These are phyloP conservation scores for Rubia yunnanensis DNA, from an alignment of 257 asterid species.

Conservation along the genomic window DNA sequence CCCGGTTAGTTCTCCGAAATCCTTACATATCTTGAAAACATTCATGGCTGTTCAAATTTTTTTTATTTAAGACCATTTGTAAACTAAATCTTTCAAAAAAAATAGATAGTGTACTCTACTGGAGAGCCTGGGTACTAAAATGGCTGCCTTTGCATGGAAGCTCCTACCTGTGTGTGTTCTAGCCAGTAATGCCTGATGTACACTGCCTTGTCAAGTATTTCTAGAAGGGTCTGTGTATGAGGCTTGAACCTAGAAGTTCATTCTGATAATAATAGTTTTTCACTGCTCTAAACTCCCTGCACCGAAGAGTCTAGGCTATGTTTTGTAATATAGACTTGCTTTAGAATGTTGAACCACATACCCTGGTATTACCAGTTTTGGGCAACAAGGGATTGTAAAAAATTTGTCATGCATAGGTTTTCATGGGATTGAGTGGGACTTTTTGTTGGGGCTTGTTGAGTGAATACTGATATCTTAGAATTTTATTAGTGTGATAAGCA, in stretches of 20 bases:
- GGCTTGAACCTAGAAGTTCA: no score
- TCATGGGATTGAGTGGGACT: background rate
- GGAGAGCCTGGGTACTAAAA: no score
- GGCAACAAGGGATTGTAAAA: background rate
- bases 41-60: background rate
- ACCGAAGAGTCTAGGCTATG: background rate
- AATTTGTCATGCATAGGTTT: background rate
- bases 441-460: background rate
- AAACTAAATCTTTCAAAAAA: background rate
- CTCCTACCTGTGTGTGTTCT: background rate
- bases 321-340: background rate
- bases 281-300: background rate
- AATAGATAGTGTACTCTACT: background rate
- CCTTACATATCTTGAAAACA: constrained; percentile 1
- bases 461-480: background rate
- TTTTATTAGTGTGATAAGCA: background rate
- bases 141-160: background rate
- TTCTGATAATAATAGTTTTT: no score
- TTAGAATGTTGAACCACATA: background rate
- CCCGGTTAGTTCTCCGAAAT: constrained; percentile 37
- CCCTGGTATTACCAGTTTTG: background rate
- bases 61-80: background rate
- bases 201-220: no score
- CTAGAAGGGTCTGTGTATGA: no score
- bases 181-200: no score